A percentile compares a stretch with the other conserved stretches of the same genome.
Evolutionary conservation across 1,284 basidiomycete species (phyloP).

Genomic region (Trichosporon faecale): DNA sequence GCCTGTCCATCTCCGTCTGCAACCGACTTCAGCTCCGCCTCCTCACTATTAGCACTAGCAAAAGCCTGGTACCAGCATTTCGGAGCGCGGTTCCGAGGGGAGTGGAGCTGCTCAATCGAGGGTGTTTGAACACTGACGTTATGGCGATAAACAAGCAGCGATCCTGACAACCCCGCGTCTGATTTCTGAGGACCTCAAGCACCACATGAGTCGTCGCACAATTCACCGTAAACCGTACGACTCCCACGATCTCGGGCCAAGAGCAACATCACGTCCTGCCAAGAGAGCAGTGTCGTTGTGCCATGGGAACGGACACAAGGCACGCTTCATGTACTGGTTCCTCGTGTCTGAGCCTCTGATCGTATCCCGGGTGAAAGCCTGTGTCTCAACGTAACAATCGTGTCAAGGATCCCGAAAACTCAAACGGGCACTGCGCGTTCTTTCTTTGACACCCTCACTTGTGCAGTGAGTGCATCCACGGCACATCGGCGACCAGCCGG

Average conservation of each 20-base stretch:
- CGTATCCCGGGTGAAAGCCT: neutral
- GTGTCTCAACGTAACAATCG: neutral
- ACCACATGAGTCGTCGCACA: neutral
- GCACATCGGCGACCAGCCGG: neutral
- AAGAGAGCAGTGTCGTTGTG: neutral
- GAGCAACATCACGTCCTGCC: neutral
- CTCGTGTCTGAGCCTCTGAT: neutral
- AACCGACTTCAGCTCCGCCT: neutral
- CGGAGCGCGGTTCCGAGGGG: neutral
- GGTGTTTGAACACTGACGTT: neutral
- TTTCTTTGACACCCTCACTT: neutral
- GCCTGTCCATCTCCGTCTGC: neutral
- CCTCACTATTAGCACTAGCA: neutral
- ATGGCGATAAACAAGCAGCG: neutral
- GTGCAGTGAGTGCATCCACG: neutral
- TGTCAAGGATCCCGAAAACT: conserved; percentile 7
- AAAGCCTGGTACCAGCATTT: neutral
- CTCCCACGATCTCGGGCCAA: neutral
- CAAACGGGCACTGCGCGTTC: neutral
- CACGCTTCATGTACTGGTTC: neutral
- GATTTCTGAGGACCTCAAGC: neutral
- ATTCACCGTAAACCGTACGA: neutral
- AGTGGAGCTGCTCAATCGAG: neutral
- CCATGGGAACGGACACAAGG: conserved; percentile 6
- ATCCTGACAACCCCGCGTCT: neutral